These are phyloP conservation scores for Dimargaris cristalligena DNA, from an alignment of 192 early-diverging fungal species.

Conservation along the genomic window DNA sequence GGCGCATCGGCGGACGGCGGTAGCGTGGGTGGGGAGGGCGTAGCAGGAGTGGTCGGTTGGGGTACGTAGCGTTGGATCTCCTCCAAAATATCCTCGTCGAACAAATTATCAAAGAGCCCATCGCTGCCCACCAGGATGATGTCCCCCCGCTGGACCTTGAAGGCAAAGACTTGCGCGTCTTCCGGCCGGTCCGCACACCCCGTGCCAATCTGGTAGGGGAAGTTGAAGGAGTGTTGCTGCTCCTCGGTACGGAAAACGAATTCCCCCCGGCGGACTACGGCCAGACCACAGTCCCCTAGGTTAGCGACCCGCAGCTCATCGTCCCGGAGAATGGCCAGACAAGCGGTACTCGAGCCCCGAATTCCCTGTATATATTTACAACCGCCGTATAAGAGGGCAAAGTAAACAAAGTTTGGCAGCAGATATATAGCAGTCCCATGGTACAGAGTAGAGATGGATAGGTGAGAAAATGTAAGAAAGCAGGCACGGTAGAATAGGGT, in stretches of 20 bases:
- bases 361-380: conserved; percentile 42
- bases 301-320: conserved; percentile 90
- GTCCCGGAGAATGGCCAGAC: conserved; percentile 69
- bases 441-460: too few species aligned
- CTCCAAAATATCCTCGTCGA: conserved; percentile 94
- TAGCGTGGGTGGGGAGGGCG: not conserved
- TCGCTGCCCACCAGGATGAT: conserved; percentile 85
- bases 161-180: conserved; percentile 65
- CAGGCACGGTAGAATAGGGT: too few species aligned
- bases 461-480: too few species aligned
- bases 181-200: conserved; percentile 59
- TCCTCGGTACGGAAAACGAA: conserved; percentile 89
- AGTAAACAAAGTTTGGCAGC: too few species aligned
- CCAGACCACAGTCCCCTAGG: conserved; percentile 86
- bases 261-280: conserved; percentile 71
- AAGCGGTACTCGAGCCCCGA: conserved; percentile 82
- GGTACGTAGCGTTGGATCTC: conserved; percentile 41
- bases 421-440: too few species aligned
- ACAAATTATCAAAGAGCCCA: conserved; percentile 94
- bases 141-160: conserved; percentile 82
- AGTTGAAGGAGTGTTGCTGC: conserved; percentile 98
- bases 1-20: conserved; percentile 12
- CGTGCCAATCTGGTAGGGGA: conserved; percentile 90
- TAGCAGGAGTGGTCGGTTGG: conserved; percentile 17
- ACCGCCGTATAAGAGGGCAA: too few species aligned